These are phyloP conservation scores for Phytophthora cajani DNA, from an alignment of 352 stramenopile species.

Conservation along the genomic window DNA sequence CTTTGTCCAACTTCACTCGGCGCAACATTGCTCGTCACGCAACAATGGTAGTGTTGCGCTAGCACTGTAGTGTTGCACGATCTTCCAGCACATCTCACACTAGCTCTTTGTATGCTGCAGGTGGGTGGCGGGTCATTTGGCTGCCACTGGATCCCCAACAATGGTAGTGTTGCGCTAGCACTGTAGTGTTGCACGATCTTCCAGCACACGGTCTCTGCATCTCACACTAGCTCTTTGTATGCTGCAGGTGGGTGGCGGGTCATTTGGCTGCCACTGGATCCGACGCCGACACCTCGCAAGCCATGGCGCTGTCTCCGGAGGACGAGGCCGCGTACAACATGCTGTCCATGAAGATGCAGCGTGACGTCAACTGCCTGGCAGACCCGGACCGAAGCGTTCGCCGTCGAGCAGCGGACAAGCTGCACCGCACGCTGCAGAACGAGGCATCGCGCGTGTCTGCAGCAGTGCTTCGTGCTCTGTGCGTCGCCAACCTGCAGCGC, in stretches of 20 bases:
- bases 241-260: constrained; percentile 19
- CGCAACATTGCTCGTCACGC: background rate
- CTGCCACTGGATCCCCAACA: constrained; percentile 15
- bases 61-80: constrained; percentile 23
- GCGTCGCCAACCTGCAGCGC: constrained; percentile 49
- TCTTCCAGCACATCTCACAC: constrained; percentile 22
- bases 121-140: constrained; percentile 30
- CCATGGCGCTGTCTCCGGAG: constrained; percentile 54
- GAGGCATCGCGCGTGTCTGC: constrained; percentile 46
- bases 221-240: constrained; percentile 22
- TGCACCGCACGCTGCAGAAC: constrained; percentile 58
- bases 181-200: constrained; percentile 30
- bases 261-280: constrained; percentile 22
- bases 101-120: constrained; percentile 19
- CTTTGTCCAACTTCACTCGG: background rate
- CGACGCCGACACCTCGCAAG: constrained; percentile 6
- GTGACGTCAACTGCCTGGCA: constrained; percentile 81
- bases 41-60: constrained; percentile 6
- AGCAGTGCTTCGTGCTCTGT: constrained; percentile 53
- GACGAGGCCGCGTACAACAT: constrained; percentile 62
- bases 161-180: constrained; percentile 16
- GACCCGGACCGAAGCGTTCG: constrained; percentile 77
- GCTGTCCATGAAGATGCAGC: constrained; percentile 84
- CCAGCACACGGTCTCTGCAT: constrained; percentile 22
- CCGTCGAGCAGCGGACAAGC: constrained; percentile 75